phyloP scores from a whole-genome alignment of 495 filamentous ascomycete genomes.

The Aspergillus indologenus region DNA sequence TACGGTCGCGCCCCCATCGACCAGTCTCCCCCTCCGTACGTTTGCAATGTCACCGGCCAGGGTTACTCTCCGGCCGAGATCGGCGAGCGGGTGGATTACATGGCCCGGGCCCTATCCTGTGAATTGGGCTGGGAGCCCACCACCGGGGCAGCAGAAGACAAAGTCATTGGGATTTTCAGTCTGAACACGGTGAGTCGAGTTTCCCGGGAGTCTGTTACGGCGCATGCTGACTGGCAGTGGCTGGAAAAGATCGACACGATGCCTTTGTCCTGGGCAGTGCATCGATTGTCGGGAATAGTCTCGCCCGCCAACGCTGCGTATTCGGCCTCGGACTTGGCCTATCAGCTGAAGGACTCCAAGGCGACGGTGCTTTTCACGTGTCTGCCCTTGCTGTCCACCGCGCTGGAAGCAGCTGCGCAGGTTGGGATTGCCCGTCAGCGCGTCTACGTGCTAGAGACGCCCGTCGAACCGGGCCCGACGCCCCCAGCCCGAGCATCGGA shows the following conservation, averaged over 20 bases:
- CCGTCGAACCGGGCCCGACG: conserved; percentile 6
- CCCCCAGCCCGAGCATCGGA: conserved; percentile 2
- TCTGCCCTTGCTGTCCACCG: conserved; percentile 10
- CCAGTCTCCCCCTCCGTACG: conserved; percentile 8
- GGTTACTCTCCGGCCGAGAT: conserved; percentile 5
- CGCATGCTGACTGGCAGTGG: not conserved
- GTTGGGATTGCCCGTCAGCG: conserved; percentile 4
- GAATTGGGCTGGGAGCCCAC: conserved; percentile 16
- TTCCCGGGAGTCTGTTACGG: not conserved
- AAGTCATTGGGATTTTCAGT: conserved; percentile 46
- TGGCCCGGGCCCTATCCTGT: conserved; percentile 11
- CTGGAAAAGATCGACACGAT: conserved; percentile 17
- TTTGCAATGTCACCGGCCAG: conserved; percentile 14
- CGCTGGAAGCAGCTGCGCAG: conserved; percentile 3
- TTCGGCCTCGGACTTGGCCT: conserved; percentile 12
- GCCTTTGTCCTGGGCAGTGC: conserved; percentile 17
- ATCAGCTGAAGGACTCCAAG: conserved; percentile 13
- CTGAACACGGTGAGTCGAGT: conserved; percentile 12
- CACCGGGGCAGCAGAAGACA: conserved; percentile 23
- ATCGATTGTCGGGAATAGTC: conserved; percentile 17
- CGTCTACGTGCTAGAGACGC: conserved; percentile 8
- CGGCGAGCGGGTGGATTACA: conserved; percentile 6
- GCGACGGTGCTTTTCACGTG: conserved; percentile 11
- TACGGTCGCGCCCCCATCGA: conserved; percentile 8
- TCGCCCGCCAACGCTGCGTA: conserved; percentile 12